A percentile compares a stretch with the other conserved stretches of the same genome.
Conservation (phyloP, 805 yeast species). For the Saccharomycopsis javanensis region DNA sequence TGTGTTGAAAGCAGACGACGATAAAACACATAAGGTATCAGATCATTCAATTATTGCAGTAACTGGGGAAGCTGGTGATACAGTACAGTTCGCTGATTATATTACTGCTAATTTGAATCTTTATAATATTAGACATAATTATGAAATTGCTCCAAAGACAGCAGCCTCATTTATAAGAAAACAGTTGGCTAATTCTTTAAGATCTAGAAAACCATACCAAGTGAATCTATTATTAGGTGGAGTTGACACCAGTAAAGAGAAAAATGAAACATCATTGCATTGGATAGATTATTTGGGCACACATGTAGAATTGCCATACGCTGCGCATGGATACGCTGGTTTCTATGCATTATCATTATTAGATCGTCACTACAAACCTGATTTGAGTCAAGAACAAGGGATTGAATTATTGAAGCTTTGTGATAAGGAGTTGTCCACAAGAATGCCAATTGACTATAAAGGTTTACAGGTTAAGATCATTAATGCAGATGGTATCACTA, state of each 20-base stretch:
- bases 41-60: constrained; percentile 74
- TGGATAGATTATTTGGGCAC: constrained; percentile 96
- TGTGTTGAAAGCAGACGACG: constrained; percentile 66
- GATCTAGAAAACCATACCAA: constrained; percentile 94
- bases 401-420: constrained; percentile 62
- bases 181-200: constrained; percentile 75
- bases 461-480: constrained; percentile 67
- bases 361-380: constrained; percentile 81
- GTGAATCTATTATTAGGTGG: constrained; percentile 89
- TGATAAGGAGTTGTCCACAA: constrained; percentile 63
- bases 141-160: constrained; percentile 75
- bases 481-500: constrained; percentile 44
- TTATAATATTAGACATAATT: constrained; percentile 74
- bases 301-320: constrained; percentile 82
- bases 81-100: constrained; percentile 90
- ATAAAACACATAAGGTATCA: constrained; percentile 67
- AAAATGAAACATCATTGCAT: constrained; percentile 49
- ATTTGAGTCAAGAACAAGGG: constrained; percentile 71
- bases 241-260: constrained; percentile 46
- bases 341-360: constrained; percentile 84
- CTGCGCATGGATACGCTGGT: constrained; percentile 98
- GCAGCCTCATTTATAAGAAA: constrained; percentile 83
- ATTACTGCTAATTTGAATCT: constrained; percentile 88
- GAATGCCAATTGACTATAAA: constrained; percentile 93
- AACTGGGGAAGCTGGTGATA: constrained; percentile 95